Evolutionary conservation across 1,139 yeast genomes (phyloP).

Genomic region (Schwanniomyces etchellsii): DNA sequence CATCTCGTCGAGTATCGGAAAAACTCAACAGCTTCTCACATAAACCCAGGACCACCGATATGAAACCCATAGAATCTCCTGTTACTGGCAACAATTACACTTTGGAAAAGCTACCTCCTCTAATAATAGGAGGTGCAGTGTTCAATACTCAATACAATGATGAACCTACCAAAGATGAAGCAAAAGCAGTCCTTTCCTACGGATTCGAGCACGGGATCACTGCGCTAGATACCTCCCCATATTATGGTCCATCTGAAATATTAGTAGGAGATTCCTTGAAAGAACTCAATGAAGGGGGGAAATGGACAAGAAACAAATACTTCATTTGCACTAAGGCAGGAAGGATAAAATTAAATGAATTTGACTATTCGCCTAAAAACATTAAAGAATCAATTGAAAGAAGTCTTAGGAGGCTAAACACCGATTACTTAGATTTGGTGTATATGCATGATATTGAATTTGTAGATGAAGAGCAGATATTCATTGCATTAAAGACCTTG

Average conservation of each 20-base stretch:
- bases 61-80: slow-evolving; percentile 14
- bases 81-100: slow-evolving; percentile 16
- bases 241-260: slow-evolving; percentile 84
- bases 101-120: slow-evolving; percentile 43
- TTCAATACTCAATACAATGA: slow-evolving; percentile 73
- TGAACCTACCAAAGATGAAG: slow-evolving; percentile 56
- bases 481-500: slow-evolving; percentile 61
- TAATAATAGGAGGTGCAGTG: slow-evolving; percentile 82
- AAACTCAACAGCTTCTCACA: no score
- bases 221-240: slow-evolving; percentile 88
- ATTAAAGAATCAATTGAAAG: slow-evolving; percentile 61
- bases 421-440: slow-evolving; percentile 69
- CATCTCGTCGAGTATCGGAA: no score
- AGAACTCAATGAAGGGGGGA: slow-evolving; percentile 21
- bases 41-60: no score
- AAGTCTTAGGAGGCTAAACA: slow-evolving; percentile 59
- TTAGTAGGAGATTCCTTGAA: slow-evolving; percentile 64
- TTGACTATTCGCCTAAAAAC: slow-evolving; percentile 63
- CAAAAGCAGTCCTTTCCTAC: slow-evolving; percentile 46
- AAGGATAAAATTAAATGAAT: slow-evolving; percentile 57
- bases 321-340: slow-evolving; percentile 87
- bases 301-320: slow-evolving; percentile 55
- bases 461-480: slow-evolving; percentile 47
- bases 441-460: slow-evolving; percentile 90
- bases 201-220: slow-evolving; percentile 67